Percentiles rank a stretch among this genome's conserved stretches.
Evolutionary conservation across 345 rosid genomes (phyloP).

Genomic region (Acer yangbiense): DNA sequence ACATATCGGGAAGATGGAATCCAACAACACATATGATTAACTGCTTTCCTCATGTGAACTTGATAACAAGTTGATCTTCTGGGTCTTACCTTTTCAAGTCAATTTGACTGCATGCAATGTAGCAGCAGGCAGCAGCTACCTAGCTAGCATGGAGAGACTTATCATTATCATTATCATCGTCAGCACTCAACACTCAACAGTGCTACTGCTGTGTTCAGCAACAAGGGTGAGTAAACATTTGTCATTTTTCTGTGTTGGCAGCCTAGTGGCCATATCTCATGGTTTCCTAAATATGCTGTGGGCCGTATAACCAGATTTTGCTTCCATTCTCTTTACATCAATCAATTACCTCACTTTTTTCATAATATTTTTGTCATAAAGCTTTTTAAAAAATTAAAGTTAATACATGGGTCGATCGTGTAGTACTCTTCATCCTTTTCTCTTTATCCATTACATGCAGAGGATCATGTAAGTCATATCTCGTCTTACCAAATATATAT

Average conservation of each 20-base stretch:
- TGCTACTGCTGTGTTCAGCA: background rate
- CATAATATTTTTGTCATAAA: background rate
- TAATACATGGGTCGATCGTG: background rate
- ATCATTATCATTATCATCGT: background rate
- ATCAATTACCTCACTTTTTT: background rate
- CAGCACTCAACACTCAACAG: too few species aligned
- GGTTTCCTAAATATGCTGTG: constrained; percentile 15
- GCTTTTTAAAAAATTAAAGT: background rate
- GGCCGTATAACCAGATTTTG: constrained; percentile 4
- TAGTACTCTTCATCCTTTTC: background rate
- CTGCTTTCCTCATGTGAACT: background rate
- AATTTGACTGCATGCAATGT: constrained; percentile 4
- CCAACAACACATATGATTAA: background rate
- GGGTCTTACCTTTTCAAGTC: background rate
- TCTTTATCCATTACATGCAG: background rate
- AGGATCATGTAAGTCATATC: too few species aligned
- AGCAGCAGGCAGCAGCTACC: background rate
- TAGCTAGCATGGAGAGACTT: background rate
- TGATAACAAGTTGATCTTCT: background rate
- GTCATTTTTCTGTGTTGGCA: constrained; percentile 3
- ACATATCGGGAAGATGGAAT: background rate
- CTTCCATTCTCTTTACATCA: background rate
- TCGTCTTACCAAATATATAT: too few species aligned
- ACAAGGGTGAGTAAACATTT: background rate
- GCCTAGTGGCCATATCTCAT: background rate